Conservation (phyloP, 768 basidiomycete species). For the Sistotremastrum niveocremeum region DNA sequence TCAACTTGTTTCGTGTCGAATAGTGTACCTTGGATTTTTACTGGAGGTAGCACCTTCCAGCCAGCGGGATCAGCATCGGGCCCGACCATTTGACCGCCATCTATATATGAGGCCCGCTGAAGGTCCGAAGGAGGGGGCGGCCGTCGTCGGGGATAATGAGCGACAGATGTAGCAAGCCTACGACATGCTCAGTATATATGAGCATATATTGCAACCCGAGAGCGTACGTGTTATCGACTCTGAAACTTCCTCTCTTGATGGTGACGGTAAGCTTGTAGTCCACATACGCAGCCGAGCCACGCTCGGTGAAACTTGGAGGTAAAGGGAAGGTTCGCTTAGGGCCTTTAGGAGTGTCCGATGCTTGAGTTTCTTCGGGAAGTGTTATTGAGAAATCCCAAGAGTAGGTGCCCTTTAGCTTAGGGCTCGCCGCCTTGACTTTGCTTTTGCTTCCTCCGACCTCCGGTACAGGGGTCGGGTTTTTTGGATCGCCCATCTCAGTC, state of each 20-base stretch:
- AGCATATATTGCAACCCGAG: neutral
- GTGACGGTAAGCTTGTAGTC: constrained; percentile 42
- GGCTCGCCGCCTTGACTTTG: neutral
- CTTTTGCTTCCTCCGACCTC: too few relatives aligned
- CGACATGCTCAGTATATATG: neutral
- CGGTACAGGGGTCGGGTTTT: neutral
- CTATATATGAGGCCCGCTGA: constrained; percentile 23
- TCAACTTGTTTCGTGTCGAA: constrained; percentile 19
- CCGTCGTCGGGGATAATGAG: constrained; percentile 19
- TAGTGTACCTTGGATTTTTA: constrained; percentile 20
- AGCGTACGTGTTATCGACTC: constrained; percentile 24
- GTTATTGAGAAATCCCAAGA: constrained; percentile 35
- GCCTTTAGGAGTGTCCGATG: constrained; percentile 15
- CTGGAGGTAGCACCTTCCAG: constrained; percentile 22
- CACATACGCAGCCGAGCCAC: constrained; percentile 37
- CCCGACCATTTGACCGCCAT: constrained; percentile 19
- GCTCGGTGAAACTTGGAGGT: constrained; percentile 32
- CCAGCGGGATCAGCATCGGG: constrained; percentile 29
- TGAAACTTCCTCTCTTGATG: constrained; percentile 33
- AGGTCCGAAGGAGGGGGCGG: constrained; percentile 23
- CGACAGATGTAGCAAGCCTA: constrained; percentile 21
- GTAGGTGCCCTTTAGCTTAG: constrained; percentile 30
- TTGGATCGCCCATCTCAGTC: neutral
- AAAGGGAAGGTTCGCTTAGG: constrained; percentile 19
- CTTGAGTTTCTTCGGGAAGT: constrained; percentile 30